phyloP scores from a whole-genome alignment of 257 asterid species.

The Coffea eugenioides region DNA sequence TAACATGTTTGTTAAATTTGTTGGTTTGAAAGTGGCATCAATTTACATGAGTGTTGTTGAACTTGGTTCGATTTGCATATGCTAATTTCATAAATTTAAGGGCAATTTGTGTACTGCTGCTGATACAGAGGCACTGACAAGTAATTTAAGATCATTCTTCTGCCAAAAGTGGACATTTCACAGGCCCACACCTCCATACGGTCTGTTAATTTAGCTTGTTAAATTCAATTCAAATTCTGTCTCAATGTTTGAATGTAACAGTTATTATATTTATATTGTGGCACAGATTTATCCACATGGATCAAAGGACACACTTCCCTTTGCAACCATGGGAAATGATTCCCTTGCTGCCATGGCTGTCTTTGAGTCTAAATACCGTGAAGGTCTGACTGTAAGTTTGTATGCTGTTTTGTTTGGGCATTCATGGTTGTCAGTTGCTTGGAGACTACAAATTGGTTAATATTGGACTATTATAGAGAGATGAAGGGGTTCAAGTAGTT shows the following conservation, averaged over 20 bases:
- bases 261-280: conserved; percentile 18
- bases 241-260: background rate
- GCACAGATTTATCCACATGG: conserved; percentile 95
- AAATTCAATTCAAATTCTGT: background rate
- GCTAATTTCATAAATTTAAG: no score
- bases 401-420: background rate
- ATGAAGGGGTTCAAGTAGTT: conserved; percentile 77
- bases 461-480: conserved; percentile 51
- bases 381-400: conserved; percentile 74
- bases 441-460: conserved; percentile 8
- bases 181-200: conserved; percentile 93
- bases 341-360: conserved; percentile 97
- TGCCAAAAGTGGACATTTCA: conserved; percentile 10
- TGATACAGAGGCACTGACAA: conserved; percentile 93
- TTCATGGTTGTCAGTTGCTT: background rate
- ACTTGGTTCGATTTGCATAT: no score
- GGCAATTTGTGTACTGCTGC: conserved; percentile 61
- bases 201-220: conserved; percentile 44
- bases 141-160: conserved; percentile 26
- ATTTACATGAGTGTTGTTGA: no score
- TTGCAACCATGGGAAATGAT: conserved; percentile 98
- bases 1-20: no score
- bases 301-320: conserved; percentile 93
- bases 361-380: conserved; percentile 82
- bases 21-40: no score